phyloP scores from a whole-genome alignment of 2,329 filamentous ascomycete genomes.

The Paecilomyces dactylethromorphus region DNA sequence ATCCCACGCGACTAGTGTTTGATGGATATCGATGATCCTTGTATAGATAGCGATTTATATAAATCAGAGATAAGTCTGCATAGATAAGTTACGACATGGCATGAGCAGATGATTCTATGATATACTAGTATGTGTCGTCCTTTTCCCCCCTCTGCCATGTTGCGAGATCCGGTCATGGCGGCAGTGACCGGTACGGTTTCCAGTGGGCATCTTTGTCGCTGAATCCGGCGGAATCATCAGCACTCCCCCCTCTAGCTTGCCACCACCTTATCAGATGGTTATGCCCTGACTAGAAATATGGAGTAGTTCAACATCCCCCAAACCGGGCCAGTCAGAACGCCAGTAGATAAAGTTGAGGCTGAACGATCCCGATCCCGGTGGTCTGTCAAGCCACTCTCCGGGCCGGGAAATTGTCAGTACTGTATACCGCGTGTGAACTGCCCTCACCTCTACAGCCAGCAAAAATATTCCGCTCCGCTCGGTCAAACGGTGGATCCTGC shows the following conservation, averaged over 20 bases:
- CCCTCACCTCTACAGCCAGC: neutral
- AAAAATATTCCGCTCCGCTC: neutral
- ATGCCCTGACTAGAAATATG: neutral
- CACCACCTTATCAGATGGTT: neutral
- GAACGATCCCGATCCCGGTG: neutral
- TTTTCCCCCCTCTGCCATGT: neutral
- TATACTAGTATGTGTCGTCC: neutral
- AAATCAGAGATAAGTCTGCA: neutral
- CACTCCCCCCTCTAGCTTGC: neutral
- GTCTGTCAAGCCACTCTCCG: neutral
- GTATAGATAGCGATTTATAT: neutral
- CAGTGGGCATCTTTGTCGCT: neutral
- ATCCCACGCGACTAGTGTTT: neutral
- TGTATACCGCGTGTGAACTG: neutral
- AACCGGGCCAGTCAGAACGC: neutral
- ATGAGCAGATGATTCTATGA: neutral
- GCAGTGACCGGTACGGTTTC: neutral
- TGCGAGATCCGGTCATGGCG: neutral
- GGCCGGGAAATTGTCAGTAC: neutral
- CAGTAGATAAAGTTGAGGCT: neutral
- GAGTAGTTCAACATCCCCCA: neutral
- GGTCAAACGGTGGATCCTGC: neutral
- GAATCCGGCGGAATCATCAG: neutral
- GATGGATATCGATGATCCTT: neutral
- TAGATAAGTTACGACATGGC: neutral